Evolutionary conservation across 1,284 basidiomycete genomes (phyloP), one percentile per base, ranked within the genome.

Genomic region (Neolentinus lepideus): DNA sequence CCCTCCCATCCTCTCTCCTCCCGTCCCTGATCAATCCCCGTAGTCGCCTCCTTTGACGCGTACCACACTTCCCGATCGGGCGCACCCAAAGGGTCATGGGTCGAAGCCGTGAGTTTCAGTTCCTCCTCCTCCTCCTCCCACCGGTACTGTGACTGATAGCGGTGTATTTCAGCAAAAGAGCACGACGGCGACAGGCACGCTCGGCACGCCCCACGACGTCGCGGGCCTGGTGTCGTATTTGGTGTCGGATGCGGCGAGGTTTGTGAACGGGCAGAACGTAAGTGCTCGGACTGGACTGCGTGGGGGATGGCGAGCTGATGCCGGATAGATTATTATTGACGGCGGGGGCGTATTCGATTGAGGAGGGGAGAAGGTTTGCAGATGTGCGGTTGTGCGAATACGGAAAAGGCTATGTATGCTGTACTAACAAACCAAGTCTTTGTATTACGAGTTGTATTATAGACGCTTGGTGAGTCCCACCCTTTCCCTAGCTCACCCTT

Each of bases 201-300:
- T 70, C 29, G 71, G 74, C 52, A 63, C 64, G 53, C 69, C 72
- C 4, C 69, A 73, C 52, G 71, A 76, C 55, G 69, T 76, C 57
- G 73, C 75, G 10, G 69, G 68, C 24, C 62, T 77, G n/a, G 75
- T 77, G 3, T 74, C 74, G 0, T 77, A 70, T 65, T 62, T 77
- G 4, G 72, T 67, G 6, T 73, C 71, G 1, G 65, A 71, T 27
- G 73, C 73, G 55, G 67, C 69, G 6, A 63, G 66, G 53, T 75
- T 71, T 58, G 69, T 76, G 56, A 77, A 74, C 19, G 75, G 75
- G 61, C 68, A 68, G 61, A 52, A 29, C 22, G 51, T 52, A 24
- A 52, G 51, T 36, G 27, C 51, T 25, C 19, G 14, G 11, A 12
- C 22, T 4, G 6, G 8, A 6, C 8, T 52, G 4, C 33, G 6